A percentile compares a stretch with the other conserved stretches of the same genome.
phyloP scores from a whole-genome alignment of 2,329 filamentous ascomycete genomes.

The Epichloe sp. region DNA sequence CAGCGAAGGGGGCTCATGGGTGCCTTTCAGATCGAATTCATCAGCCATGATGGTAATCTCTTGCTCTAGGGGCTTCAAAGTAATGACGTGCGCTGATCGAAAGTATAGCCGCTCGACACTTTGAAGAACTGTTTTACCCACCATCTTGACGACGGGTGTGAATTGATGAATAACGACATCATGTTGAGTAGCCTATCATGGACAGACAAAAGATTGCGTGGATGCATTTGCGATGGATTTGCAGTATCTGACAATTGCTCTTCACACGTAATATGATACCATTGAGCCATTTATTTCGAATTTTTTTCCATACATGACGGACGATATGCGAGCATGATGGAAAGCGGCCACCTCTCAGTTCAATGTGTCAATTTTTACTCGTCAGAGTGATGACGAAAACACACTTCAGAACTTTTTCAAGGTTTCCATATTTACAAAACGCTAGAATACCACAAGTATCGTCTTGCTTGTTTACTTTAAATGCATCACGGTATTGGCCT shows the following conservation, averaged over 20 bases:
- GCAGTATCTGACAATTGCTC: neutral
- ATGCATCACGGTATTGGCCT: neutral
- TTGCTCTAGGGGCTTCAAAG: neutral
- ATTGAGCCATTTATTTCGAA: neutral
- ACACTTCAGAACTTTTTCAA: neutral
- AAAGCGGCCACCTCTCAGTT: neutral
- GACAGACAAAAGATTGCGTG: neutral
- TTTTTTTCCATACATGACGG: neutral
- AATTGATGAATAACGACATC: neutral
- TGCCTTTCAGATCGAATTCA: constrained; percentile 39
- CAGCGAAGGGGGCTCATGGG: constrained; percentile 35
- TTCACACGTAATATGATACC: neutral
- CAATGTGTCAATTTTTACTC: neutral
- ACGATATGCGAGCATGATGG: neutral
- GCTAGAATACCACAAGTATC: neutral
- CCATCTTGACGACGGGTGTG: neutral
- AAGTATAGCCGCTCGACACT: constrained; percentile 21
- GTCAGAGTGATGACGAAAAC: neutral
- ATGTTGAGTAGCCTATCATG: neutral
- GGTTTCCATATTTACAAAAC: neutral
- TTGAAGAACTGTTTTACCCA: constrained; percentile 27
- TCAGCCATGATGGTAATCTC: constrained; percentile 24
- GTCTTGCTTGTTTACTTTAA: neutral
- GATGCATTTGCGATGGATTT: neutral
- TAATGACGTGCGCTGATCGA: neutral